Evolutionary conservation across 768 basidiomycete species (phyloP).

Genomic region (Megacollybia marginata): DNA sequence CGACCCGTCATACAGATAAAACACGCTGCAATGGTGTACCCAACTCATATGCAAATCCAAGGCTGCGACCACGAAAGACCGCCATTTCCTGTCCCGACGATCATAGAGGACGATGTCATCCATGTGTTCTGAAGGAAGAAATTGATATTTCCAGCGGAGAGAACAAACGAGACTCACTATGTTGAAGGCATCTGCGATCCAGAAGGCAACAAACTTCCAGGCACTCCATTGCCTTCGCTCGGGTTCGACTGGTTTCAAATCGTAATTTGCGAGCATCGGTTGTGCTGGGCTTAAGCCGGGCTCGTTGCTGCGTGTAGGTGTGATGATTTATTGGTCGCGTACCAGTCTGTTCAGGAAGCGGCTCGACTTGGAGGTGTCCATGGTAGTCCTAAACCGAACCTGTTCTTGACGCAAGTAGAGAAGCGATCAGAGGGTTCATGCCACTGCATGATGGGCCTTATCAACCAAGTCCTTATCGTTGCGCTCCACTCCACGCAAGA

Average conservation of each 20-base stretch:
- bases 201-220: slow-evolving; percentile 20
- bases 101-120: slow-evolving; percentile 76
- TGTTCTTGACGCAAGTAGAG: too few species aligned
- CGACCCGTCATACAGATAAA: slow-evolving; percentile 75
- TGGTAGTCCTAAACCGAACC: too few species aligned
- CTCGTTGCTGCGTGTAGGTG: too few species aligned
- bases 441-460: too few species aligned
- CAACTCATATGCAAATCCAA: slow-evolving; percentile 74
- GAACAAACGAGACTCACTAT: slow-evolving; percentile 56
- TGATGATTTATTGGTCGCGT: too few species aligned
- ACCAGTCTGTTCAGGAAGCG: too few species aligned
- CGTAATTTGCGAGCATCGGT: background rate
- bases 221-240: slow-evolving; percentile 4
- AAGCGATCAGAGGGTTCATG: too few species aligned
- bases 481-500: too few species aligned
- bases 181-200: slow-evolving; percentile 79
- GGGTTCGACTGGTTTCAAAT: slow-evolving; percentile 4
- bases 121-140: slow-evolving; percentile 32
- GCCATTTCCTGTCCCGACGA: slow-evolving; percentile 29
- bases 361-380: too few species aligned
- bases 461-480: background rate
- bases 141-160: background rate
- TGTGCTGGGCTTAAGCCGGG: too few species aligned
- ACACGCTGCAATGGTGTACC: slow-evolving; percentile 50
- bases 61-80: slow-evolving; percentile 82